phyloP scores from a whole-genome alignment of 2,329 filamentous ascomycete species.

The Westerdykella ornata region DNA sequence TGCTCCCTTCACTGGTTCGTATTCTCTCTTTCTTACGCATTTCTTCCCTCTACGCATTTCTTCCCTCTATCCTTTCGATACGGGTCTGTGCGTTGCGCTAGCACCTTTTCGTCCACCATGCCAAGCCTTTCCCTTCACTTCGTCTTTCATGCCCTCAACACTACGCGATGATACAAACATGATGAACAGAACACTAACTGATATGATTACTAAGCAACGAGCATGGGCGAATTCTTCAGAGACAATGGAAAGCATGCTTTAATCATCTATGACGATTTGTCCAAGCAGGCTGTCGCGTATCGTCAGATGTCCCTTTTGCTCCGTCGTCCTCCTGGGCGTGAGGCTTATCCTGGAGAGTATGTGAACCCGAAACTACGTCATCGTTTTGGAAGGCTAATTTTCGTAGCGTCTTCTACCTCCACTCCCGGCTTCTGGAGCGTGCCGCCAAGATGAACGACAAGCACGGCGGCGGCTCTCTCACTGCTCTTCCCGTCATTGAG shows the following conservation, averaged over 20 bases:
- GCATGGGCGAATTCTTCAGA: slow-evolving; percentile 59
- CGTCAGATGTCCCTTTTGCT: slow-evolving; percentile 98
- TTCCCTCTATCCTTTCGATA: too few species aligned
- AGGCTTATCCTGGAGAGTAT: slow-evolving; percentile 93
- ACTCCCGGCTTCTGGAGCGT: slow-evolving; percentile 98
- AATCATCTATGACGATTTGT: slow-evolving; percentile 89
- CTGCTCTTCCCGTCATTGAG: slow-evolving; percentile 95
- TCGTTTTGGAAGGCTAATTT: slow-evolving; percentile 23
- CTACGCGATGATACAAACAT: too few species aligned
- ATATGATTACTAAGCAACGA: too few species aligned
- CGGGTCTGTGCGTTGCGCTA: too few species aligned
- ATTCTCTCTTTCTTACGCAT: neutral
- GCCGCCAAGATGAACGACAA: slow-evolving; percentile 98
- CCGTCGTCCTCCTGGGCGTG: slow-evolving; percentile 95
- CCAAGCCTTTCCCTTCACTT: too few species aligned
- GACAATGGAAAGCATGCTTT: slow-evolving; percentile 84
- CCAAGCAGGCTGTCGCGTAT: slow-evolving; percentile 96
- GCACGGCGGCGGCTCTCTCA: slow-evolving; percentile 91
- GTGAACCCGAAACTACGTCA: slow-evolving; percentile 18
- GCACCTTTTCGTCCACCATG: too few species aligned
- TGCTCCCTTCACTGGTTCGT: slow-evolving; percentile 4
- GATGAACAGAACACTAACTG: too few species aligned
- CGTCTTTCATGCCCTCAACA: too few species aligned
- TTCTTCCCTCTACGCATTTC: too few species aligned
- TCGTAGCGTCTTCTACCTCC: slow-evolving; percentile 82